Conservation (phyloP, 495 filamentous ascomycete species). For the Penicillium macrosclerotiorum region DNA sequence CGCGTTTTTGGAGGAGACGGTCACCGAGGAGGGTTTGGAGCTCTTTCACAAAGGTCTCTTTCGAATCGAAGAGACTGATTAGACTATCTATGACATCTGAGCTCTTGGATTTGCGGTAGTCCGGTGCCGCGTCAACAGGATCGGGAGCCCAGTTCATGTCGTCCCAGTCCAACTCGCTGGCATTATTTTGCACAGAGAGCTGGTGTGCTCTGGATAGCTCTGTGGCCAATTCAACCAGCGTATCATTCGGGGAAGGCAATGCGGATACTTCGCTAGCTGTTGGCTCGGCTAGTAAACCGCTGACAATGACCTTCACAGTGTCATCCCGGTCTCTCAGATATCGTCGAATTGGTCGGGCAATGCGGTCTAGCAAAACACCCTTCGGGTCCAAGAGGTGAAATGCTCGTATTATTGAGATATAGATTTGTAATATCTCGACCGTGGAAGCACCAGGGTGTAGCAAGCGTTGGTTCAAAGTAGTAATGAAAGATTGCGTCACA, state of each 20-base stretch:
- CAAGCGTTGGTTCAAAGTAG: conserved; percentile 65
- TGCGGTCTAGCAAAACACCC: conserved; percentile 83
- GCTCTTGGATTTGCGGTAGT: conserved; percentile 84
- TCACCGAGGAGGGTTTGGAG: conserved; percentile 82
- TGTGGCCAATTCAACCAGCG: conserved; percentile 70
- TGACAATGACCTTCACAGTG: conserved; percentile 81
- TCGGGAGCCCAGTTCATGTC: conserved; percentile 91
- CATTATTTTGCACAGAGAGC: conserved; percentile 46
- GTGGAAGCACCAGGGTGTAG: conserved; percentile 89
- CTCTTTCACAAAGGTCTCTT: conserved; percentile 90
- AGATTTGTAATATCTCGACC: conserved; percentile 80
- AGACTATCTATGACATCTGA: conserved; percentile 91
- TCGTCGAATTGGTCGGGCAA: conserved; percentile 76
- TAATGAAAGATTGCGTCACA: conserved; percentile 71
- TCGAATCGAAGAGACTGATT: conserved; percentile 79
- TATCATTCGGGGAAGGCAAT: conserved; percentile 38
- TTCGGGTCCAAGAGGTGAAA: conserved; percentile 89
- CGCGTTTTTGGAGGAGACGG: conserved; percentile 69
- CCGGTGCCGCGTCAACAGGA: conserved; percentile 87
- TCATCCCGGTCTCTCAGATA: conserved; percentile 95
- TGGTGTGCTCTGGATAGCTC: conserved; percentile 65
- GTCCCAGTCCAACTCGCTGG: conserved; percentile 78
- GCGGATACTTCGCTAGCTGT: conserved; percentile 43
- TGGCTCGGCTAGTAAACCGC: conserved; percentile 73
- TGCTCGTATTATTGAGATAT: conserved; percentile 87